Evolutionary conservation across 176 grass and related monocot genomes (phyloP).

Genomic region (Eragrostis curvula): DNA sequence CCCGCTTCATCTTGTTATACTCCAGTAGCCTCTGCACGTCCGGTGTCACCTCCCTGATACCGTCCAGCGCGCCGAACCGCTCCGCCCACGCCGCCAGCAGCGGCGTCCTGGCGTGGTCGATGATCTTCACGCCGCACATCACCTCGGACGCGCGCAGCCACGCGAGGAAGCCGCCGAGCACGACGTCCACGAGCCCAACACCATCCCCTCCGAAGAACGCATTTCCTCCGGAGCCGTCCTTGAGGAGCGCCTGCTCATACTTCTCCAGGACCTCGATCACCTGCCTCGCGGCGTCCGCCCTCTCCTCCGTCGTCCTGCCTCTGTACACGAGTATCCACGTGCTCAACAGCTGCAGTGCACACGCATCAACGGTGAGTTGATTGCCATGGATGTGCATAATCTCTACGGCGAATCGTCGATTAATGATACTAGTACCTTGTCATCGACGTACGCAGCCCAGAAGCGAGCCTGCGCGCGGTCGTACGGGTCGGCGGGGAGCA

Average conservation of each 20-base stretch:
- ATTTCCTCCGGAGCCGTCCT: conserved; percentile 17
- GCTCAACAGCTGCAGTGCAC: conserved; percentile 1
- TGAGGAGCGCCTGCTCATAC: conserved; percentile 40
- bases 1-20: conserved; percentile 13
- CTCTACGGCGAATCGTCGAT: too few relatives aligned
- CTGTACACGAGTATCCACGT: conserved; percentile 12
- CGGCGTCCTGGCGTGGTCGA: conserved; percentile 36
- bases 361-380: not conserved
- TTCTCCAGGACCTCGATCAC: not conserved
- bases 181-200: conserved; percentile 25
- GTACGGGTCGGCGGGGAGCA: conserved; percentile 39
- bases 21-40: conserved; percentile 18
- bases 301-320: conserved; percentile 25
- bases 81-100: conserved; percentile 30
- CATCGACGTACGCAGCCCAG: conserved; percentile 49
- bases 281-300: conserved; percentile 8
- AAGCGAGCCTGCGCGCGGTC: conserved; percentile 36
- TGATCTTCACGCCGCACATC: conserved; percentile 17
- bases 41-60: conserved; percentile 17
- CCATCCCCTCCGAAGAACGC: conserved; percentile 32
- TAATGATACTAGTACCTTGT: conserved; percentile 44
- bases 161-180: conserved; percentile 26
- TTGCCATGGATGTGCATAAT: not conserved
- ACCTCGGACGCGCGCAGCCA: conserved; percentile 33
- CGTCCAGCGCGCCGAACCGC: conserved; percentile 33